Conservation (phyloP, 345 rosid species). For the Brassica nigra region DNA sequence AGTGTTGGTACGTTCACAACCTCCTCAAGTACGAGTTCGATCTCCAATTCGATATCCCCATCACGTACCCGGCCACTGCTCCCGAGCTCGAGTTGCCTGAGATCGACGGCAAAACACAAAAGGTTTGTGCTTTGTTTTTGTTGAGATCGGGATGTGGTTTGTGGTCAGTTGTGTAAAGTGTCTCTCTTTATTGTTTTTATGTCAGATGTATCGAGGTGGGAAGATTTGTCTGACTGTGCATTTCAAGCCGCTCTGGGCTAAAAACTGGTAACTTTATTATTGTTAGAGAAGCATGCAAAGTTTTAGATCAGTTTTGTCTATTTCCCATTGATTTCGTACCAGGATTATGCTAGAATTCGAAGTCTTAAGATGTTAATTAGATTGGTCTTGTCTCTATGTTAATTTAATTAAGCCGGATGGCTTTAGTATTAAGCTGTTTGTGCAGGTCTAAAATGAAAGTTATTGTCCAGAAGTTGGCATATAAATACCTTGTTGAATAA, state of each 20-base stretch:
- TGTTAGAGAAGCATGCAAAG: neutral
- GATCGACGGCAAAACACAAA: constrained; percentile 94
- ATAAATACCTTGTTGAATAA: neutral
- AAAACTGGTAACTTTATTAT: constrained; percentile 62
- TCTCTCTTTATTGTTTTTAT: neutral
- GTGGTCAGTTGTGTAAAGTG: neutral
- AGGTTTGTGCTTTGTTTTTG: constrained; percentile 47
- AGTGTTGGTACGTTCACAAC: constrained; percentile 98
- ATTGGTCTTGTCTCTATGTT: neutral
- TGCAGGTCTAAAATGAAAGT: neutral
- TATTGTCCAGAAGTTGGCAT: neutral
- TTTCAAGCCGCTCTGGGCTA: constrained; percentile 99
- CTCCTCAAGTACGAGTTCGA: constrained; percentile 95
- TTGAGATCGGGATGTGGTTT: neutral
- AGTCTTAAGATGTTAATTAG: neutral
- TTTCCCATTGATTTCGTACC: neutral
- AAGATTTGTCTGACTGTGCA: constrained; percentile 97
- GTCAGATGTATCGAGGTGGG: constrained; percentile 97
- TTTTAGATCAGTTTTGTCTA: neutral
- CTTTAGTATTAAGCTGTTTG: too few relatives aligned
- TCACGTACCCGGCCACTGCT: constrained; percentile 89
- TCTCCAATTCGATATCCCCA: constrained; percentile 91
- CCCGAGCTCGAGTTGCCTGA: constrained; percentile 93
- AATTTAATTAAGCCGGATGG: neutral
- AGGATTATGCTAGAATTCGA: neutral